Conservation (phyloP, 805 yeast species). For the Sungouiozyma ichnusensis region DNA sequence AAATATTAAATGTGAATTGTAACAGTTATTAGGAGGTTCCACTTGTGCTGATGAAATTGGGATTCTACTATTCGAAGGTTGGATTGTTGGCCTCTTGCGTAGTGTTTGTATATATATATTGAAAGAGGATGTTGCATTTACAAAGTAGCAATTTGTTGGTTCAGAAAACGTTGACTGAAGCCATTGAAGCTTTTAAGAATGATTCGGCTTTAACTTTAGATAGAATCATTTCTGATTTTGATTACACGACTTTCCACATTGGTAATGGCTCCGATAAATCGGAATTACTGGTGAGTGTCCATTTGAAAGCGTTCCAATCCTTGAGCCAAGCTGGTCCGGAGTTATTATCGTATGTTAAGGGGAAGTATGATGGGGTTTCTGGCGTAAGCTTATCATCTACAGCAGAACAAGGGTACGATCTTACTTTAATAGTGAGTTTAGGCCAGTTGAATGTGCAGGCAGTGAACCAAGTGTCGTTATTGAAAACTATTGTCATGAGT, state of each 20-base stretch:
- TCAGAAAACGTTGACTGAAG: conserved; percentile 67
- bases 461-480: conserved; percentile 47
- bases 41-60: too few relatives aligned
- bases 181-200: conserved; percentile 21
- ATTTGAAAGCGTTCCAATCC: conserved; percentile 27
- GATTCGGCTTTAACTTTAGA: conserved; percentile 43
- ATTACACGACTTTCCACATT: conserved; percentile 87
- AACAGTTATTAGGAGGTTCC: too few relatives aligned
- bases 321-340: conserved; percentile 15
- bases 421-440: not conserved
- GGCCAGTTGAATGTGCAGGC: not conserved
- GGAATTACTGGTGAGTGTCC: conserved; percentile 20
- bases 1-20: not conserved
- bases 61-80: too few relatives aligned
- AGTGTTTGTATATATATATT: too few relatives aligned
- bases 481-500: conserved; percentile 82
- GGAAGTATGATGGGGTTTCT: conserved; percentile 11
- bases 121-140: conserved; percentile 70
- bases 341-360: conserved; percentile 14
- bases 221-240: conserved; percentile 88
- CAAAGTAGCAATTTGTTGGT: conserved; percentile 77
- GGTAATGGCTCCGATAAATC: conserved; percentile 51
- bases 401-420: conserved; percentile 32
- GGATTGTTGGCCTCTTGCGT: too few relatives aligned
- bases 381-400: conserved; percentile 16